Evolutionary conservation across 176 grass and related monocot species (phyloP).

Genomic region (Thalia dealbata): DNA sequence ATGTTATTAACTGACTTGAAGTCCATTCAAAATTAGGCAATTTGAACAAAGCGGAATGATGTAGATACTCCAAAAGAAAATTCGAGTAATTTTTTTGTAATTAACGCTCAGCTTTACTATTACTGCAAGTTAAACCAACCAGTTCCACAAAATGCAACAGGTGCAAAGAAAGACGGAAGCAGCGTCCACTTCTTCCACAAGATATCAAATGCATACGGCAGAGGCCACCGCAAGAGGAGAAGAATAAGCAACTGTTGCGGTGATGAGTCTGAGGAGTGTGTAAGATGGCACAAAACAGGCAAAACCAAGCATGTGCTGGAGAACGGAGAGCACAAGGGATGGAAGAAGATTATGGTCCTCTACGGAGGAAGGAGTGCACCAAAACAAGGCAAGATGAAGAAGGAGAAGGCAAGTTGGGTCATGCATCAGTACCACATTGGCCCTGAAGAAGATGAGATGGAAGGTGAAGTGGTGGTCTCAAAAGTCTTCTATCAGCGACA

Average conservation of each 20-base stretch:
- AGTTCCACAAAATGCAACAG: constrained; percentile 17
- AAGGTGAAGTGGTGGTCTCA: constrained; percentile 58
- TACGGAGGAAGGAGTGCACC: constrained; percentile 41
- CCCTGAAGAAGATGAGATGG: constrained; percentile 51
- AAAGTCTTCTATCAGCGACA: constrained; percentile 56
- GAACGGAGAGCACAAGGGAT: constrained; percentile 48
- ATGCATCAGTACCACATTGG: constrained; percentile 92
- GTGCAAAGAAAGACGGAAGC: constrained; percentile 55
- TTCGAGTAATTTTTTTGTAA: no score
- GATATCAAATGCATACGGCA: constrained; percentile 64
- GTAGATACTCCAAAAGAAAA: no score
- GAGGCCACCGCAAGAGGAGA: constrained; percentile 54
- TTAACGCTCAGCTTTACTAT: background rate
- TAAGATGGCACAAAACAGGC: constrained; percentile 90
- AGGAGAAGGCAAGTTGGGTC: constrained; percentile 47
- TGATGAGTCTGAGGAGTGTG: constrained; percentile 28
- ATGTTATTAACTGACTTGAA: no score
- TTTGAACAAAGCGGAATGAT: no score
- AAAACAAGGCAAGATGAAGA: constrained; percentile 24
- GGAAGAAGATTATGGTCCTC: constrained; percentile 93
- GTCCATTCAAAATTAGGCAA: no score
- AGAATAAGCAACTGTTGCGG: constrained; percentile 15
- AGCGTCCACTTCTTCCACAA: constrained; percentile 66
- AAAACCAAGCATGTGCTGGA: constrained; percentile 41
- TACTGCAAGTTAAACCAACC: background rate